Base-by-base conservation (phyloP, 768 basidiomycete species). In the Termitomyces sp. region DNA sequence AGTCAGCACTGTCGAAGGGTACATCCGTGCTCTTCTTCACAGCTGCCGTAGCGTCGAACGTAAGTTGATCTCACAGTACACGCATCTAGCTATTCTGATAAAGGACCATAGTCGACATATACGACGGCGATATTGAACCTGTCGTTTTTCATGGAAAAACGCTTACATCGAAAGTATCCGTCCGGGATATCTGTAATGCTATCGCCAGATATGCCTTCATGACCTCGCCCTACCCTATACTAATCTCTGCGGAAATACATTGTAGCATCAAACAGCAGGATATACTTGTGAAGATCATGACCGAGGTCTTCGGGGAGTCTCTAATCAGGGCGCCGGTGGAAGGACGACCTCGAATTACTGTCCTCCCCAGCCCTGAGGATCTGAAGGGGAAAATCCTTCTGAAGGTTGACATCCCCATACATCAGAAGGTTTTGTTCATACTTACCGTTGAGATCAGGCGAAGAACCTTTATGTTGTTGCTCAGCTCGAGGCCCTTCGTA, bases 31-130 rank as follows among this genome's bases (percentile, higher is more conserved):
- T 1, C 73, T 98, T 41, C 75, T 97, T 42, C 90, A 89, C 50
- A 84, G 91, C 37, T 96, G 94, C 67, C 82, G 95, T n/a, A 93
- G 90, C 55, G 95, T 98, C 30, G 95, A 98, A 70, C 70, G 95
- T 94, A 63, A 61, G 89, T 79, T 41, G 49, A 31, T 45, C 17
- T 45, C 33, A 26, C 7, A 37, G 11, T 9, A 30, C 37, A 50
- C 45, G 17, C n/a, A 21, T 40, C 2, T 30, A 21, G 37, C 47
- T 8, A 45, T 46, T 35, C 51, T 30, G 45, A 56, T 53, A 41
- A 58, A 58, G 14, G 12, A 26, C 15, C 54, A 37, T 40, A 98
- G 94, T 98, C 64, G 96, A 98, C 63, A 85, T 95, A 43, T 97
- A 86, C 67, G 92, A 97, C 60, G 94, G 95, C 11, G 89, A 93